Conservation (phyloP, 768 basidiomycete species). For the Russula compacta region DNA sequence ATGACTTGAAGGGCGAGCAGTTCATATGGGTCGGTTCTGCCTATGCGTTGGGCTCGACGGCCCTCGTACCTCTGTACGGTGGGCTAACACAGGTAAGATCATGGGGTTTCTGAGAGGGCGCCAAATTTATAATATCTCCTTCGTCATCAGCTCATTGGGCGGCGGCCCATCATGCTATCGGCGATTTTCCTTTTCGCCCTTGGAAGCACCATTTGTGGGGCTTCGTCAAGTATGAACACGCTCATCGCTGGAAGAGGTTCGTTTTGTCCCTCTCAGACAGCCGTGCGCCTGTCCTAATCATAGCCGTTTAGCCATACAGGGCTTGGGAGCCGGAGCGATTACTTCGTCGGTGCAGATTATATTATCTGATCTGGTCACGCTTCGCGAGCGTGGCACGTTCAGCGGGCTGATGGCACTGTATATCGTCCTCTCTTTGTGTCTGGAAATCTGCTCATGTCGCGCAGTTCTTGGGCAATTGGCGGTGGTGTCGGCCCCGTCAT, state of each 20-base stretch:
- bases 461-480: constrained; percentile 24
- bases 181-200: constrained; percentile 22
- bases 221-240: constrained; percentile 26
- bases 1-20: constrained; percentile 21
- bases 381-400: constrained; percentile 28
- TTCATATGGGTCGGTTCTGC: constrained; percentile 22
- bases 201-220: constrained; percentile 30
- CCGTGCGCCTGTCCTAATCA: neutral
- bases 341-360: constrained; percentile 25
- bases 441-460: neutral
- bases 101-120: constrained; percentile 7
- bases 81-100: constrained; percentile 18
- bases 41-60: constrained; percentile 22
- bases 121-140: neutral
- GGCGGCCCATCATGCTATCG: constrained; percentile 23
- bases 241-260: constrained; percentile 27
- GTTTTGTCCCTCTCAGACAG: neutral
- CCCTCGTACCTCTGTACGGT: constrained; percentile 24
- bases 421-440: neutral
- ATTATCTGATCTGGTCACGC: constrained; percentile 29
- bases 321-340: constrained; percentile 26
- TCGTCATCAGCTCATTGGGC: constrained; percentile 23
- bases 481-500: constrained; percentile 25
- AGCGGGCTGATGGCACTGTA: constrained; percentile 26
- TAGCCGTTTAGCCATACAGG: constrained; percentile 21